Base-by-base conservation (phyloP, 2,329 filamentous ascomycete genomes). In the Graphiopsis chlorocephala region DNA sequence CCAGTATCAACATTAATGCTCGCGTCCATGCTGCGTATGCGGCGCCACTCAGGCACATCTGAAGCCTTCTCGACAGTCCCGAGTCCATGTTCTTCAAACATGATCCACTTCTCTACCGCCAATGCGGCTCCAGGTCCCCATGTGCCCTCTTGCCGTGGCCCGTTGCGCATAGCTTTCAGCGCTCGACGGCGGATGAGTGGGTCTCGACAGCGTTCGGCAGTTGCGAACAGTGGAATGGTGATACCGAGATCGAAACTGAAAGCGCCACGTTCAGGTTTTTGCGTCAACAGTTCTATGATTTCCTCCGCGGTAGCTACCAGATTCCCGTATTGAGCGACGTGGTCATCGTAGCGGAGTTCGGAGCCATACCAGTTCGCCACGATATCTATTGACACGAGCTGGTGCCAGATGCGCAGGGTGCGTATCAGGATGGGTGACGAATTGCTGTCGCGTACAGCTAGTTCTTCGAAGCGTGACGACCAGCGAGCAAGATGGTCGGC, bases 221-320 rank as follows among this genome's bases (percentile, higher is more conserved):
- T 48, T 5, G 63, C 20, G 53, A 68, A 70, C 1, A 62, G 38
- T 7, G 61, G 57, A 14, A 63, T 64, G 6, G 62, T 66, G 48
- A 67, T 66, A 3, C 68, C 68, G 7, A 70, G 61, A 28, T 69
- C 69, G 31, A 67, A 66, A 50, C 65, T 66, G 61, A 70, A 70
- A 1, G 64, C 66, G 11, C 55, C 20, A 6, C 31, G 8, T 10
- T 52, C 61, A 2, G 45, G 15, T 12, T n/a, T 45, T 14, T 45
- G 42, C 17, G 42, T 17, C 2, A 68, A 38, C 7, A 35, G 23
- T 2, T 42, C 47, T 1, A 68, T 47, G 23, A 68, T 62, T 3
- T 63, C 26, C 38, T 68, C 68, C 23, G 64, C 65, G n/a, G 38
- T 26, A 2, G 29, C 35, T 7, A 69, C 60, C 11, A 66, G 55